Percentiles rank a stretch among this genome's conserved stretches.
Conservation (phyloP, 768 basidiomycete genomes). For the Lyophyllum atratum region DNA sequence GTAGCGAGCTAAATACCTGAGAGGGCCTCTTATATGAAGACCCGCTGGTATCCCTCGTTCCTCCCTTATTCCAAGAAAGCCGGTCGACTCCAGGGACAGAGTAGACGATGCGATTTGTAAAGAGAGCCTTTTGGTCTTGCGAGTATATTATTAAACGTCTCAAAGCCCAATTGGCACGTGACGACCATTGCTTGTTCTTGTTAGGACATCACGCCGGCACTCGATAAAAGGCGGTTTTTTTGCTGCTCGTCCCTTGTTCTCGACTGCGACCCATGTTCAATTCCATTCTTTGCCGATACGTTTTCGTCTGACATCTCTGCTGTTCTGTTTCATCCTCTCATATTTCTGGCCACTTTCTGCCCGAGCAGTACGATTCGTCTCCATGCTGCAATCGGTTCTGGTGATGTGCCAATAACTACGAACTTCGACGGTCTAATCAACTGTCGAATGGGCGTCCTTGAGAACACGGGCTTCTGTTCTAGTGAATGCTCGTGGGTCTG, state of each 20-base stretch:
- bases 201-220: neutral
- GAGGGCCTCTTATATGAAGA: neutral
- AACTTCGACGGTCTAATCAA: conserved; percentile 55
- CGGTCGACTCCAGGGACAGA: neutral
- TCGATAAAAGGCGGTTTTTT: neutral
- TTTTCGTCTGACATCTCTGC: neutral
- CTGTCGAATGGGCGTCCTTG: conserved; percentile 50
- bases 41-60: neutral
- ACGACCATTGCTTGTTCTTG: conserved; percentile 4
- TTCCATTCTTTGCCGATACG: neutral
- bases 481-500: conserved; percentile 32
- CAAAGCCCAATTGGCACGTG: conserved; percentile 3
- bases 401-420: conserved; percentile 68
- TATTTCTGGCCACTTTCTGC: conserved; percentile 67
- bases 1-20: neutral
- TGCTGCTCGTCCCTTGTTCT: neutral
- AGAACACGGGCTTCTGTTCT: conserved; percentile 35
- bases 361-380: conserved; percentile 63
- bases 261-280: neutral
- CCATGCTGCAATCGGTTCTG: conserved; percentile 80
- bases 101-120: neutral
- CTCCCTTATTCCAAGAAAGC: neutral
- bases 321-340: conserved; percentile 6
- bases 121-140: neutral
- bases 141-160: neutral